Evolutionary conservation across 1,284 basidiomycete species (phyloP).

Genomic region (Gomphus bonarii): DNA sequence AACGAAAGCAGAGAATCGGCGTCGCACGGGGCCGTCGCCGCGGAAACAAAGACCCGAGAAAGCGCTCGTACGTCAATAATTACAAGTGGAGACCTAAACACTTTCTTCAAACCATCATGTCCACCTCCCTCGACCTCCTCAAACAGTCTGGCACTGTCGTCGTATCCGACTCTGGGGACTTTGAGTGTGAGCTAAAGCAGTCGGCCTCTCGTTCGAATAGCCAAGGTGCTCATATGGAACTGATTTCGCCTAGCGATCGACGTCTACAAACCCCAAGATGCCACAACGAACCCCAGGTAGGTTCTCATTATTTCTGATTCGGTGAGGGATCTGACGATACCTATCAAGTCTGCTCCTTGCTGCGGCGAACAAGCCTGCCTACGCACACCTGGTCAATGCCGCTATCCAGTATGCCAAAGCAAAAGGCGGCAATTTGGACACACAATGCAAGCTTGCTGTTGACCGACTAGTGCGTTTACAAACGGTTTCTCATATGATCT

Average conservation of each 20-base stretch:
- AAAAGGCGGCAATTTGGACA: slow-evolving; percentile 67
- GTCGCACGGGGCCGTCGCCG: background rate
- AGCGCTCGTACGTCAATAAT: slow-evolving; percentile 19
- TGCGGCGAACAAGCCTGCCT: slow-evolving; percentile 84
- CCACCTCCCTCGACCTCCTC: slow-evolving; percentile 79
- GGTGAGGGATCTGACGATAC: too few species aligned
- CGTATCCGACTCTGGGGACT: slow-evolving; percentile 89
- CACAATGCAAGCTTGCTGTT: slow-evolving; percentile 66
- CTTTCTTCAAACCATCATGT: slow-evolving; percentile 40
- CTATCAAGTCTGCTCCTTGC: slow-evolving; percentile 60
- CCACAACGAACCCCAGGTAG: slow-evolving; percentile 91
- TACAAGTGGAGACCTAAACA: background rate
- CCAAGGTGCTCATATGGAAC: background rate
- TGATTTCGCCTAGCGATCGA: slow-evolving; percentile 52
- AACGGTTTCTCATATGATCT: background rate
- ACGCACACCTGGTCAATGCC: slow-evolving; percentile 75
- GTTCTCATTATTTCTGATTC: too few species aligned
- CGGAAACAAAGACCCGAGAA: background rate
- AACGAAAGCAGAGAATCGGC: too few species aligned
- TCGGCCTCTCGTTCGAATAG: background rate
- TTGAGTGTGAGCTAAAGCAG: slow-evolving; percentile 47
- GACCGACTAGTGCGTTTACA: slow-evolving; percentile 72
- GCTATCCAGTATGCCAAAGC: slow-evolving; percentile 78
- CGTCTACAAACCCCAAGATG: slow-evolving; percentile 91
- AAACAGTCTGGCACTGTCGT: slow-evolving; percentile 89